Percentiles rank a stretch among this genome's conserved stretches.
Conservation (phyloP, 1,139 yeast species). For the Candida sp. region DNA sequence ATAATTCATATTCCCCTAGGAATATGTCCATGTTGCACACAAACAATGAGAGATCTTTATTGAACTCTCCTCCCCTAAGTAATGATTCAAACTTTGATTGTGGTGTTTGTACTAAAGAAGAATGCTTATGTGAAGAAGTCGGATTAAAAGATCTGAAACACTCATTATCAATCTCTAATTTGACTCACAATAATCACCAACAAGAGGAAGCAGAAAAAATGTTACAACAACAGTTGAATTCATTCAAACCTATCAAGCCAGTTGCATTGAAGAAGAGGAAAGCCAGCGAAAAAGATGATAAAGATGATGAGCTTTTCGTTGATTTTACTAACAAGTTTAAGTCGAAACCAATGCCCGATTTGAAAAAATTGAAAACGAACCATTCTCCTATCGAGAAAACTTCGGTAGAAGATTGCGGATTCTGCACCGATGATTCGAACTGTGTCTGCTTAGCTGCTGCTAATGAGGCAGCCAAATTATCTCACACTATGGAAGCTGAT, state of each 20-base stretch:
- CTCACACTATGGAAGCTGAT: conserved; percentile 15
- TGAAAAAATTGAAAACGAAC: conserved; percentile 22
- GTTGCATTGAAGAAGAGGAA: conserved; percentile 48
- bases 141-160: conserved; percentile 40
- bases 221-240: conserved; percentile 31
- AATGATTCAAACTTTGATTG: conserved; percentile 48
- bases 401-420: conserved; percentile 83
- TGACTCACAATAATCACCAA: conserved; percentile 3
- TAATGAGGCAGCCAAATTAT: conserved; percentile 47
- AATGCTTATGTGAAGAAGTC: conserved; percentile 66
- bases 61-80: conserved; percentile 41
- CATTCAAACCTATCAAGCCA: conserved; percentile 57
- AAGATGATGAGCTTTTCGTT: conserved; percentile 27
- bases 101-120: conserved; percentile 67
- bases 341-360: conserved; percentile 38
- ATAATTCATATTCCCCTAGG: background rate
- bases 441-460: conserved; percentile 91
- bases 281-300: conserved; percentile 8
- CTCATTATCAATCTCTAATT: background rate
- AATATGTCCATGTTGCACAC: conserved; percentile 3
- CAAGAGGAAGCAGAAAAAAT: conserved; percentile 5
- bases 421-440: conserved; percentile 88
- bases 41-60: background rate
- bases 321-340: conserved; percentile 55
- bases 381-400: conserved; percentile 34